Percentiles rank a stretch among this genome's conserved stretches.
phyloP scores from a whole-genome alignment of 257 asterid species.

The Solanum bulbocastanum region DNA sequence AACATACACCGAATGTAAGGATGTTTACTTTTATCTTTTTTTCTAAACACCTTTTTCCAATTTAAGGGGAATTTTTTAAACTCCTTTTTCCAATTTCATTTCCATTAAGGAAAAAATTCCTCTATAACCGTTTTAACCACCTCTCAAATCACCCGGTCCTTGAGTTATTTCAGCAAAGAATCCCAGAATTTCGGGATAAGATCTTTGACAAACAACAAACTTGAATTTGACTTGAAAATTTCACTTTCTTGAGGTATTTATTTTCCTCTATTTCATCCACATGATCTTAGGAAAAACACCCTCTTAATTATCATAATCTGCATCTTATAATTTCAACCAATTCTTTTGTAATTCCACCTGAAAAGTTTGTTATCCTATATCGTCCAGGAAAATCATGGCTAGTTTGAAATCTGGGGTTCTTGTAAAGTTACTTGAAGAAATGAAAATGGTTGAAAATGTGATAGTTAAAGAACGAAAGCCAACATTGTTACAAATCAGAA shows the following conservation, averaged over 20 bases:
- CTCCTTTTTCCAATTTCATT: neutral
- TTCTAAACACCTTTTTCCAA: neutral
- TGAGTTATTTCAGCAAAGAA: neutral
- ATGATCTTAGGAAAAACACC: neutral
- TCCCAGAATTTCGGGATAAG: neutral
- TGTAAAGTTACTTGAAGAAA: conserved; percentile 45
- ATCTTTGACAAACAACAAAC: neutral
- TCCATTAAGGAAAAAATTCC: neutral
- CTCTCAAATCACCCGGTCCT: neutral
- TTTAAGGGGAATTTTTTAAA: too few relatives aligned
- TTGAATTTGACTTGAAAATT: neutral
- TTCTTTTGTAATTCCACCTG: neutral
- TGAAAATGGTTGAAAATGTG: conserved; percentile 16
- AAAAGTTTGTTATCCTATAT: neutral
- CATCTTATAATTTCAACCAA: neutral
- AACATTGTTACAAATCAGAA: conserved; percentile 46
- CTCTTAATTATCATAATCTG: neutral
- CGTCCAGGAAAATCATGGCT: conserved; percentile 21
- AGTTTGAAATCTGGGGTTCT: conserved; percentile 48
- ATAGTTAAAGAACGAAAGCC: conserved; percentile 23
- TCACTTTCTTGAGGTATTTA: neutral
- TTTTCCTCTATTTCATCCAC: neutral
- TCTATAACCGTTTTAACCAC: neutral
- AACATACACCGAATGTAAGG: too few relatives aligned
- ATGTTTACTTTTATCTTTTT: too few relatives aligned